Conservation (phyloP, 2,329 filamentous ascomycete species). For the Pestalotiopsis sp. region DNA sequence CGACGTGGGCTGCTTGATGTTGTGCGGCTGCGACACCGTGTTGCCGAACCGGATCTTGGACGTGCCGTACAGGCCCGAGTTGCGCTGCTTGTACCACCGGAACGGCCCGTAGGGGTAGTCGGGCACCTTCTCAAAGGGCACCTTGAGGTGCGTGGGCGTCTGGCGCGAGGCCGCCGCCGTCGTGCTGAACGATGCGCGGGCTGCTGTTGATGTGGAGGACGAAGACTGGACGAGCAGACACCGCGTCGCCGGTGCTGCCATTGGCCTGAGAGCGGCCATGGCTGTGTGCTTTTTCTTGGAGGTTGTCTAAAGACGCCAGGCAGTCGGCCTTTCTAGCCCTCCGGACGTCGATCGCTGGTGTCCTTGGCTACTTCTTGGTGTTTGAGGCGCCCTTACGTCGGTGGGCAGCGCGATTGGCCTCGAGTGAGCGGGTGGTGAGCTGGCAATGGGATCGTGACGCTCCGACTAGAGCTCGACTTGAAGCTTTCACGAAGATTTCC, state of each 20-base stretch:
- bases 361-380: not conserved
- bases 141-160: constrained; percentile 40
- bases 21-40: constrained; percentile 68
- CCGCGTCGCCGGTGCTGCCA: constrained; percentile 3
- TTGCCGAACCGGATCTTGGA: constrained; percentile 79
- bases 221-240: constrained; percentile 8
- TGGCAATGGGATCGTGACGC: not conserved
- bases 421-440: not conserved
- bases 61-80: constrained; percentile 72
- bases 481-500: constrained; percentile 7
- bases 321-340: not conserved
- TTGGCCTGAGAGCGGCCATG: constrained; percentile 8
- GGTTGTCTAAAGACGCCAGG: not conserved
- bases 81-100: constrained; percentile 77
- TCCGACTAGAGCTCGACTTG: not conserved
- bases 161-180: constrained; percentile 23
- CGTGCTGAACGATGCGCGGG: constrained; percentile 26
- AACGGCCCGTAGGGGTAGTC: constrained; percentile 75
- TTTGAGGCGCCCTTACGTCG: not conserved
- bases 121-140: constrained; percentile 46
- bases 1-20: constrained; percentile 70
- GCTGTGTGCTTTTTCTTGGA: not conserved
- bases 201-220: not conserved
- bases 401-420: not conserved
- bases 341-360: not conserved